Evolutionary conservation across 2,329 filamentous ascomycete species (phyloP), one percentile per base, ranked within the genome.

Genomic region (Sporothrix sp.): DNA sequence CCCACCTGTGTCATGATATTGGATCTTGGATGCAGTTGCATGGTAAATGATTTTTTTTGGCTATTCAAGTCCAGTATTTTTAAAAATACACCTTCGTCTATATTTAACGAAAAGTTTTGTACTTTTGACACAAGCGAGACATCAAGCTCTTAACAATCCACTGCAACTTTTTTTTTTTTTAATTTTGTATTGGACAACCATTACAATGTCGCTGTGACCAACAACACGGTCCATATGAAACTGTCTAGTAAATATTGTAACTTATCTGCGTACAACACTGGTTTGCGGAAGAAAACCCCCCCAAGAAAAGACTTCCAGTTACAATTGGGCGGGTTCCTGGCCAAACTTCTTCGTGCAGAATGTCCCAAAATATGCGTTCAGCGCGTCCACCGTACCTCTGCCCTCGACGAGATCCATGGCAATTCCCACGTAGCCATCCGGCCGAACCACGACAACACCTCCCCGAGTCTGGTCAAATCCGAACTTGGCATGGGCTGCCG

Each of bases 341-440:
- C 73, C 71, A 16, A 77, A 57, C 52, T 69, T 73, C 69, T 84
- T 87, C 10, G 79, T 77, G 50, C 76, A 77, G 59, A 95, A 90
- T 1, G 81, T 66, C 5, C 75, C 74, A 67, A 95, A 96, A 64
- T 95, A 96, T 56, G 77, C 74, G 61, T 96, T 87, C 58, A 96
- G 69, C 14, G 55, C 87, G 60, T 94, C 85, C 1, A 87, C 81
- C 0, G 89, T 95, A 14, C 81, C 87, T 52, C 68, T 79, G 0
- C 89, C 90, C 65, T 91, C 84, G 2, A 78, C 82, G 20, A 96
- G 69, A 58, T 74, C 74, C 10, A 85, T 78, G 4, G 89, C 85
- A 54, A 87, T 76, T 20, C 85, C 87, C 25, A 95, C 84, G 64
- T 95, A 93, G 7, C 88, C 88, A 65, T 95, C 89, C 0, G 90